A percentile compares a stretch with the other conserved stretches of the same genome.
Evolutionary conservation across 1,284 basidiomycete genomes (phyloP).

Genomic region (Leccinum ponderosum): DNA sequence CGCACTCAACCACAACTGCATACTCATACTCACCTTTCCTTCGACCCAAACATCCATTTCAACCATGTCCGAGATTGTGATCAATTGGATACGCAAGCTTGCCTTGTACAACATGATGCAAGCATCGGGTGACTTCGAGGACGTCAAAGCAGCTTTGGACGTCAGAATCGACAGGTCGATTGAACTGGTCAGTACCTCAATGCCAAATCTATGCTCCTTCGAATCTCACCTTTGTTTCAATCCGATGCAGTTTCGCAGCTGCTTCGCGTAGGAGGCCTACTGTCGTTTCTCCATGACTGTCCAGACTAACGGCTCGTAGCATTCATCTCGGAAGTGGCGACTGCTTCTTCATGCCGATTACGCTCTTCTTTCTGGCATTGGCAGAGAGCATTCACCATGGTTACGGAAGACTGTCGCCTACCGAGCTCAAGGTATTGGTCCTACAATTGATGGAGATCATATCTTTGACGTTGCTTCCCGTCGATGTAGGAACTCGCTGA

Average conservation of each 20-base stretch:
- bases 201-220: background rate
- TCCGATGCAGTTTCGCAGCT: conserved; percentile 24
- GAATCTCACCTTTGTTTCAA: conserved; percentile 3
- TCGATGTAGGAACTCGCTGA: conserved; percentile 15
- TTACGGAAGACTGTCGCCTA: too few relatives aligned
- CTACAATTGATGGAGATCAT: background rate
- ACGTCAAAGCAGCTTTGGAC: conserved; percentile 20
- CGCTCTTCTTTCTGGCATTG: too few relatives aligned
- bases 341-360: too few relatives aligned
- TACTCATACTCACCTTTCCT: background rate
- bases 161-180: conserved; percentile 25
- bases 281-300: background rate
- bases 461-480: background rate
- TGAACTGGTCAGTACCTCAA: conserved; percentile 18
- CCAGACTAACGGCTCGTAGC: conserved; percentile 3
- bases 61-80: background rate
- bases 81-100: conserved; percentile 6
- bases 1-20: background rate
- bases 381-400: too few relatives aligned
- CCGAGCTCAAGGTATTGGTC: background rate
- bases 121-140: conserved; percentile 20
- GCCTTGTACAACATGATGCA: conserved; percentile 20
- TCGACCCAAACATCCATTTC: conserved; percentile 9
- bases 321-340: too few relatives aligned
- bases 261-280: conserved; percentile 17